Evolutionary conservation across 345 rosid species (phyloP).

Genomic region (Eucalyptus melliodora): DNA sequence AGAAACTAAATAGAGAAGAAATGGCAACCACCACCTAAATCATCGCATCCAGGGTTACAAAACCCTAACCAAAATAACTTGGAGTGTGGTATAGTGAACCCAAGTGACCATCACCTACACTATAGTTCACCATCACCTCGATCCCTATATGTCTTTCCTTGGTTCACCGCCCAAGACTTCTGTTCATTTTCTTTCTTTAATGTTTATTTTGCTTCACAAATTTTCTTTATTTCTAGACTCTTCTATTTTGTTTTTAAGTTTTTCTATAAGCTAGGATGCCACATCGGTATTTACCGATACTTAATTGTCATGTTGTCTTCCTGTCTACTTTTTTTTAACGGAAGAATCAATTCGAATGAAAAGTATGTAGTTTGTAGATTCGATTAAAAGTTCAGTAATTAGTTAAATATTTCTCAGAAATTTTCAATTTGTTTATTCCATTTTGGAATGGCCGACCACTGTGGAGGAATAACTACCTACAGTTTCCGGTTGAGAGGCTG

Average conservation of each 20-base stretch:
- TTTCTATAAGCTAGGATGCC: background rate
- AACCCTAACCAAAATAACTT: background rate
- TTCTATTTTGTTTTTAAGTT: background rate
- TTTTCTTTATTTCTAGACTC: background rate
- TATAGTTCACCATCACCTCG: background rate
- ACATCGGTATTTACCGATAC: background rate
- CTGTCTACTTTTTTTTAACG: background rate
- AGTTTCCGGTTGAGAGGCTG: background rate
- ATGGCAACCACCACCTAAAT: background rate
- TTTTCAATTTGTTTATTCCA: background rate
- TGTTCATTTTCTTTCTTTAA: background rate
- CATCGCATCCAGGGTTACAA: background rate
- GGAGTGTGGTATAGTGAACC: background rate
- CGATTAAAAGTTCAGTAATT: background rate
- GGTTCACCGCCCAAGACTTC: background rate
- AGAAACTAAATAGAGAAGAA: background rate
- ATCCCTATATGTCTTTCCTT: background rate
- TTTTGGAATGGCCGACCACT: background rate
- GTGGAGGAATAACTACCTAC: background rate
- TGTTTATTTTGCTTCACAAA: background rate
- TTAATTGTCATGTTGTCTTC: background rate
- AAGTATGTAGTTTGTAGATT: background rate
- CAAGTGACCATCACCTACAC: background rate
- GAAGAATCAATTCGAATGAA: background rate
- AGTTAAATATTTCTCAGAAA: background rate